These are phyloP conservation scores for Chaetomium fimeti DNA, from an alignment of 495 filamentous ascomycete genomes.

Conservation along the genomic window DNA sequence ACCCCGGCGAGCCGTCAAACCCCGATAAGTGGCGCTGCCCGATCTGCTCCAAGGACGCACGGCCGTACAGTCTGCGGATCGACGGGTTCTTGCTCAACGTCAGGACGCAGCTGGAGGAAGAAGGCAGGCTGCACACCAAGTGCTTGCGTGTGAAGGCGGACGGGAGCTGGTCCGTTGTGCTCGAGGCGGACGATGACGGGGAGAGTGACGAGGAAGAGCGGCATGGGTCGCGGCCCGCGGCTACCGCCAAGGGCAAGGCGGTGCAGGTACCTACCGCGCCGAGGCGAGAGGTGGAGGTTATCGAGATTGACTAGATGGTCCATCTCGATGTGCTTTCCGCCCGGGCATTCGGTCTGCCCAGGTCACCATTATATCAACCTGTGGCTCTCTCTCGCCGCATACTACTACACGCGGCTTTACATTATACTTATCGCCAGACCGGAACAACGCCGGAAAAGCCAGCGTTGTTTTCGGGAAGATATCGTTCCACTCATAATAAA, in stretches of 20 bases:
- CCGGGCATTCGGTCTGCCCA: neutral
- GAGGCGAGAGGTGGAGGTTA: slow-evolving; percentile 17
- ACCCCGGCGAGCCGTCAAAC: slow-evolving; percentile 48
- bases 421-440: too few species aligned
- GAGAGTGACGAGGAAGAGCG: slow-evolving; percentile 26
- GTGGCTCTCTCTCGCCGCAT: neutral
- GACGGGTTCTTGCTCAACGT: slow-evolving; percentile 70
- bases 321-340: neutral
- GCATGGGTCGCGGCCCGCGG: neutral
- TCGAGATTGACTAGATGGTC: slow-evolving; percentile 14
- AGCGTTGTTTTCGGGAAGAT: too few species aligned
- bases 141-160: slow-evolving; percentile 57
- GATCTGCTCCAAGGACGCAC: slow-evolving; percentile 68
- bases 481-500: neutral
- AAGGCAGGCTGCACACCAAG: slow-evolving; percentile 49
- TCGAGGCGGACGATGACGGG: slow-evolving; percentile 34
- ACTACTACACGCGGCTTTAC: too few species aligned
- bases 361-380: neutral
- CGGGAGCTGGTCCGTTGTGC: slow-evolving; percentile 56
- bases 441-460: too few species aligned
- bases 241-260: neutral
- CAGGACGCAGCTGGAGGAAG: slow-evolving; percentile 46
- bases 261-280: neutral
- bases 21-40: slow-evolving; percentile 83
- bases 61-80: slow-evolving; percentile 64